phyloP scores from a whole-genome alignment of 345 rosid genomes.

The Camelina sativa region DNA sequence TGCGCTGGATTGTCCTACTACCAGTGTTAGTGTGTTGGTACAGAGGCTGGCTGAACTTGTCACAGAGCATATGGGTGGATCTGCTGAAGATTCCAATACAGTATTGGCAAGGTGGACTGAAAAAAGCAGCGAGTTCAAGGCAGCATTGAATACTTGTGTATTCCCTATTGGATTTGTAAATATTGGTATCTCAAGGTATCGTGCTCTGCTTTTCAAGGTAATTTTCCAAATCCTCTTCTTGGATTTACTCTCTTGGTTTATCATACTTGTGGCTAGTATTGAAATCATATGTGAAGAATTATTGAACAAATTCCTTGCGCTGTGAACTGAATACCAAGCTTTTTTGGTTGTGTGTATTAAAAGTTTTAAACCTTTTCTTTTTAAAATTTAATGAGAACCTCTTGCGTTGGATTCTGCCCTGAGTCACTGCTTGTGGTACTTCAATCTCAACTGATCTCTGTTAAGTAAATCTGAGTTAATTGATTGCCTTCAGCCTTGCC shows the following conservation, averaged over 20 bases:
- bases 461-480: constrained; percentile 2
- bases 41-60: constrained; percentile 93
- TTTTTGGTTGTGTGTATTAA: background rate
- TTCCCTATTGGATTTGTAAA: constrained; percentile 89
- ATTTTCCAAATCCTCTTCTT: constrained; percentile 33
- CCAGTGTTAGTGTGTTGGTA: constrained; percentile 67
- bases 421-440: constrained; percentile 29
- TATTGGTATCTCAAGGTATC: constrained; percentile 92
- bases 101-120: constrained; percentile 90
- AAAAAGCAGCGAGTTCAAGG: constrained; percentile 77
- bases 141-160: constrained; percentile 72
- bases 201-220: constrained; percentile 99
- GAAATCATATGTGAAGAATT: constrained; percentile 10
- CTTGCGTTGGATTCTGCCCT: constrained; percentile 1
- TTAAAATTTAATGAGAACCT: background rate
- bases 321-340: background rate
- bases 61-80: constrained; percentile 96
- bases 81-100: constrained; percentile 86
- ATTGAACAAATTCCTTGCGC: constrained; percentile 13
- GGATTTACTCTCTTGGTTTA: constrained; percentile 6
- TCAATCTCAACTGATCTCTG: background rate
- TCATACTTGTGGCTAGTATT: constrained; percentile 7
- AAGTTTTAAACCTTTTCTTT: background rate
- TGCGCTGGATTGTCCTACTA: constrained; percentile 68
- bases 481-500: constrained; percentile 33